Base-by-base conservation (phyloP, 2,329 filamentous ascomycete genomes). In the Colletotrichum incanum region DNA sequence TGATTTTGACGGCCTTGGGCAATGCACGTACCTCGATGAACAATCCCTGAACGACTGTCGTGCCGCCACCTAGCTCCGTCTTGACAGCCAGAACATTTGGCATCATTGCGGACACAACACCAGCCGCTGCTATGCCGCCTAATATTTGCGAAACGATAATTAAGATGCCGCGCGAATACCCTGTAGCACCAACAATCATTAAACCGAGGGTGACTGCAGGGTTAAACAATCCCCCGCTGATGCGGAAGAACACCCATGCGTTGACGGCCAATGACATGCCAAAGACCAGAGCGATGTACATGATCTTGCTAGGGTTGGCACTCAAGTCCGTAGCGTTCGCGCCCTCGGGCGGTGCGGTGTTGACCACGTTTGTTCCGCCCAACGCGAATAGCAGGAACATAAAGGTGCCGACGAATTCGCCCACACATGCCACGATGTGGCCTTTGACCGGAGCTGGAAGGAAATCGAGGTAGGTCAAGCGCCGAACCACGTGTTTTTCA, bases 31-130 rank as follows among this genome's bases (percentile, higher is more conserved):
- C 43, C 31, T 67, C 58, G 11, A 54, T 67, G 45, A 49, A 49
- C 45, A 49, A 86, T 55, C 86, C 84, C 1, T 89, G 86, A 1
- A 92, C 84, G 37, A 85, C 89, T 60, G 88, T 86, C 3, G 92
- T 83, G 20, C 86, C 85, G 34, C 45, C 45, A 16, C 45, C 45
- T 14, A 49, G n/a, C 45, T 49, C 45, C 8, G 45, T 49, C n/a
- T 49, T 49, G 45, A 49, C 45, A 26, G 45, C 45, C n/a, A 49
- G n/a, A 49, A 49, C 47, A 50, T 50, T 50, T 3, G 47, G 47
- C 47, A 50, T 50, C 47, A 50, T 50, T 14, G 47, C 47, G 12
- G 47, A 50, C 28, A 50, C 47, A 50, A 50, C 47, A 12, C 45
- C 45, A 2, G 45, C 26, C 1, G 45, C 45, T n/a, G 45, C 45